phyloP scores from a whole-genome alignment of 2,329 filamentous ascomycete species.

The Neopestalotiopsis clavispora region DNA sequence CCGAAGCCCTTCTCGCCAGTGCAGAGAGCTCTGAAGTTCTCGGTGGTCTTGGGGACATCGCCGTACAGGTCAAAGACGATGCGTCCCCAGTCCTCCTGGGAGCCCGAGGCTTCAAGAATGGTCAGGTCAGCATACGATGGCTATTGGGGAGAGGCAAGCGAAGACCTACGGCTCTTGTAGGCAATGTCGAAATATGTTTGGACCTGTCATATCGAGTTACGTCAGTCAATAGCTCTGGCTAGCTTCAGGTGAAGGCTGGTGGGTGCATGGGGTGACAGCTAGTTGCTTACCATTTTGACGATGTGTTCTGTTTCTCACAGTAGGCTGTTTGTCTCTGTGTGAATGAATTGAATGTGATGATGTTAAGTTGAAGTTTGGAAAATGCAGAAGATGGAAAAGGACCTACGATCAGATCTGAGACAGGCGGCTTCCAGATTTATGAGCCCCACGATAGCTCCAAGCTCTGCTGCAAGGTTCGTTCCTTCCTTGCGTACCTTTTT shows the following conservation, averaged over 20 bases:
- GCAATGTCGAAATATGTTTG: background rate
- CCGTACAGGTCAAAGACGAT: constrained; percentile 91
- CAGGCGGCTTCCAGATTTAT: background rate
- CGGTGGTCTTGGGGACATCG: constrained; percentile 83
- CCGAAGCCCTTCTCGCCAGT: constrained; percentile 81
- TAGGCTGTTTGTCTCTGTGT: background rate
- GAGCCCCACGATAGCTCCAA: background rate
- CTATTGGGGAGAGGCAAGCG: background rate
- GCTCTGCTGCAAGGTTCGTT: background rate
- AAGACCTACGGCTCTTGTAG: background rate
- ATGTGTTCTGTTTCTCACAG: background rate
- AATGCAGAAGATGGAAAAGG: background rate
- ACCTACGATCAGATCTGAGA: background rate
- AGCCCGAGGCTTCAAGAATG: background rate
- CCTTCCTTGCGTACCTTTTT: background rate
- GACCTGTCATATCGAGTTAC: background rate
- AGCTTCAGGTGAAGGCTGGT: background rate
- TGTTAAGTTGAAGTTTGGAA: background rate
- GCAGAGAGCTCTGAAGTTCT: constrained; percentile 87
- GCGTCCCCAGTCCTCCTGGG: constrained; percentile 19
- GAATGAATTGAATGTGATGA: background rate
- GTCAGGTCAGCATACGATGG: background rate
- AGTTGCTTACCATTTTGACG: background rate
- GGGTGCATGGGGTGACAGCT: background rate
- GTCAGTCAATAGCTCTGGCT: background rate